Evolutionary conservation across 257 asterid species (phyloP).

Genomic region (Forsythia viridissima): DNA sequence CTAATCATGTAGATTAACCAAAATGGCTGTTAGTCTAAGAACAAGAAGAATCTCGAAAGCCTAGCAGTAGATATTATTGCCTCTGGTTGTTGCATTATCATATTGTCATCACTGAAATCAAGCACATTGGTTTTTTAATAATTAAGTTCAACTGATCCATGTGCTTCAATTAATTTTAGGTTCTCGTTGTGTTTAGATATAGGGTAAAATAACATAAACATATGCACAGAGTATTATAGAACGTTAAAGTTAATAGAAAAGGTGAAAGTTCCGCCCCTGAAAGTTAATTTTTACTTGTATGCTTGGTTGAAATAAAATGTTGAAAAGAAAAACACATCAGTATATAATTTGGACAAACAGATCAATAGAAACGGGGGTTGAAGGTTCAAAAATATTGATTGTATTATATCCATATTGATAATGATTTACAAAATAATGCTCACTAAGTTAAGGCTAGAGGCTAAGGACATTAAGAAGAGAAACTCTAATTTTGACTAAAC

Average conservation of each 20-base stretch:
- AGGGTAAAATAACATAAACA: background rate
- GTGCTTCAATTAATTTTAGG: background rate
- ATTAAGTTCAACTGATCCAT: background rate
- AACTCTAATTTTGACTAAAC: slow-evolving; percentile 32
- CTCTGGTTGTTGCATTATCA: background rate
- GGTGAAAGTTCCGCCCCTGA: background rate
- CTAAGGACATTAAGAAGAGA: slow-evolving; percentile 30
- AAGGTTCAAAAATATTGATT: background rate
- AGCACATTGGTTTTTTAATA: background rate
- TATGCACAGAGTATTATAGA: background rate
- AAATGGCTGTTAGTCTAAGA: background rate
- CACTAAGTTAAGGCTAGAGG: slow-evolving; percentile 8
- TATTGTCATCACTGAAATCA: background rate
- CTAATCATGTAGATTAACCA: background rate
- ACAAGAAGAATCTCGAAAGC: background rate
- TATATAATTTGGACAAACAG: background rate
- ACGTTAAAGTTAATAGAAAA: background rate
- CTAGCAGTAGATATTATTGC: background rate
- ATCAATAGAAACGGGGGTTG: background rate
- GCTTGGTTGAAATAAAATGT: no score
- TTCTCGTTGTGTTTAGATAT: background rate
- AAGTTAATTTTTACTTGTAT: background rate
- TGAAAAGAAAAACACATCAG: no score
- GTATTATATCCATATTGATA: background rate
- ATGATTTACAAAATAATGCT: no score